Evolutionary conservation across 75 land plant species (phyloP).

Genomic region (Larix kaempferi): DNA sequence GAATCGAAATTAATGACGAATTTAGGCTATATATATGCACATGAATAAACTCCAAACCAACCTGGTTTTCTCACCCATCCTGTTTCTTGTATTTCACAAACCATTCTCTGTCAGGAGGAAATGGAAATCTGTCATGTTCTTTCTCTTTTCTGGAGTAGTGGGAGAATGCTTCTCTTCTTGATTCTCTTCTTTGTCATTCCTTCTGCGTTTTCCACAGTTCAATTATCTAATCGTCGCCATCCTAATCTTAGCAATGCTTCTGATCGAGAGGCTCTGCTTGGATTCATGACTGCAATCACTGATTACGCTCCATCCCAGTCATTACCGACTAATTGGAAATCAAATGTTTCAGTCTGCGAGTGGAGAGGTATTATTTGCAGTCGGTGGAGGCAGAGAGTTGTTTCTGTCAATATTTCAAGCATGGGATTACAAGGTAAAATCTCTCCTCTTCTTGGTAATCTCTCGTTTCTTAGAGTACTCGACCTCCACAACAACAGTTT

Average conservation of each 20-base stretch:
- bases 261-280: slow-evolving; percentile 20
- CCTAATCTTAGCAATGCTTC: background rate
- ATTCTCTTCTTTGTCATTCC: too few species aligned
- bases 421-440: slow-evolving; percentile 58
- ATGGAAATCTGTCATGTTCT: too few species aligned
- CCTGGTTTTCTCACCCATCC: too few species aligned
- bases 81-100: too few species aligned
- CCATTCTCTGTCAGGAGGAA: too few species aligned
- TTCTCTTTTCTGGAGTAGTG: too few species aligned
- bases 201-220: too few species aligned
- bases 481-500: slow-evolving; percentile 73
- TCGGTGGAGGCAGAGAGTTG: slow-evolving; percentile 14
- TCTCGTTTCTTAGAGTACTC: slow-evolving; percentile 44
- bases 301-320: slow-evolving; percentile 20
- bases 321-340: slow-evolving; percentile 26
- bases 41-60: too few species aligned
- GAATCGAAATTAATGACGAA: too few species aligned
- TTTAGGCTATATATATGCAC: too few species aligned
- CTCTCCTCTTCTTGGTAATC: slow-evolving; percentile 39
- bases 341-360: slow-evolving; percentile 38
- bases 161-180: too few species aligned
- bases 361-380: slow-evolving; percentile 55
- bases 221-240: too few species aligned
- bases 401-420: slow-evolving; percentile 45
- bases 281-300: slow-evolving; percentile 41